Evolutionary conservation across 2,329 filamentous ascomycete species (phyloP).

Genomic region (Simplicillium aogashimaense): DNA sequence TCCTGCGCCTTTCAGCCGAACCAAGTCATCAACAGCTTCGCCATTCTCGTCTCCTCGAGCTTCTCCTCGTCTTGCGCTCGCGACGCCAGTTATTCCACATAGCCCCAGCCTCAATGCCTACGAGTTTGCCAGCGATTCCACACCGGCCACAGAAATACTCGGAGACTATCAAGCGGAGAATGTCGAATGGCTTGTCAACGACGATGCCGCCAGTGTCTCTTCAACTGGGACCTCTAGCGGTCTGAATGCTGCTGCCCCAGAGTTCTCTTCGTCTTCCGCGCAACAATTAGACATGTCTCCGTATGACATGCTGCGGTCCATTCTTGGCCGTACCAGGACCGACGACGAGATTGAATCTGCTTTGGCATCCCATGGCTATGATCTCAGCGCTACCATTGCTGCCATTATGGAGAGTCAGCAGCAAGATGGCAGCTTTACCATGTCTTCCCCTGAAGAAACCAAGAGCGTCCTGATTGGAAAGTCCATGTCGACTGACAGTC

Average conservation of each 20-base stretch:
- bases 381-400: slow-evolving; percentile 83
- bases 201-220: slow-evolving; percentile 70
- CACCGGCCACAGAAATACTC: slow-evolving; percentile 73
- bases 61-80: slow-evolving; percentile 82
- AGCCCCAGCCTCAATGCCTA: slow-evolving; percentile 92
- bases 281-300: slow-evolving; percentile 88
- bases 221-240: slow-evolving; percentile 64
- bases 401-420: slow-evolving; percentile 71
- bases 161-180: slow-evolving; percentile 89
- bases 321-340: slow-evolving; percentile 77
- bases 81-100: slow-evolving; percentile 83
- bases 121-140: slow-evolving; percentile 78
- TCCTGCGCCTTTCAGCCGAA: slow-evolving; percentile 62
- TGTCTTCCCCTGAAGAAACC: slow-evolving; percentile 37
- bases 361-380: slow-evolving; percentile 80
- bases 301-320: slow-evolving; percentile 94
- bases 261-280: slow-evolving; percentile 52
- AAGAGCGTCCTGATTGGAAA: slow-evolving; percentile 76
- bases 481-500: slow-evolving; percentile 66
- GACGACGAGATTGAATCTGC: slow-evolving; percentile 95
- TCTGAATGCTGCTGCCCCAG: slow-evolving; percentile 70
- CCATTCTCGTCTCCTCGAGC: slow-evolving; percentile 91
- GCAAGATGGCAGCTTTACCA: slow-evolving; percentile 20
- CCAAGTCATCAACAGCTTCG: slow-evolving; percentile 70
- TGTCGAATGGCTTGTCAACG: slow-evolving; percentile 94